These are phyloP conservation scores for Neonectria punicea DNA, from an alignment of 2,329 filamentous ascomycete species.

Conservation along the genomic window DNA sequence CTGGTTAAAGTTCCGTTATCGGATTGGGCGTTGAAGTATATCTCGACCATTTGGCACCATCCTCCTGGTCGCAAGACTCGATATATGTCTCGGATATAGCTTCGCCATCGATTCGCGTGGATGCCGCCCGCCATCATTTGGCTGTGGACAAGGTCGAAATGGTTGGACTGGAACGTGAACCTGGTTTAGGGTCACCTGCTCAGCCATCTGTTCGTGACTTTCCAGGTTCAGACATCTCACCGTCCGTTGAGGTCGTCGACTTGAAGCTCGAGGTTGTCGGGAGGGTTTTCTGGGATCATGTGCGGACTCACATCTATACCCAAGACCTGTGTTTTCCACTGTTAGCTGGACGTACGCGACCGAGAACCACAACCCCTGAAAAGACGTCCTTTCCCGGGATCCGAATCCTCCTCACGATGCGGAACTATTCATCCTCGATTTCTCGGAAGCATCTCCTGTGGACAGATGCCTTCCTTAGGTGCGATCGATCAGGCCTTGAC, in stretches of 20 bases:
- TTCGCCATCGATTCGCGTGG: constrained; percentile 75
- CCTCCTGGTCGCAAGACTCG: constrained; percentile 78
- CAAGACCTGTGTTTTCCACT: constrained; percentile 65
- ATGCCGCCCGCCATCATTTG: constrained; percentile 78
- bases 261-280: constrained; percentile 76
- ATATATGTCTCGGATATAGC: constrained; percentile 81
- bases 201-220: constrained; percentile 10
- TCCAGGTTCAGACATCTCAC: constrained; percentile 48
- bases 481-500: not conserved
- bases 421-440: not conserved
- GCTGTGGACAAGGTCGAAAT: constrained; percentile 88
- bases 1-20: constrained; percentile 82
- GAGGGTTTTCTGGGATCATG: constrained; percentile 71
- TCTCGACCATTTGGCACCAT: constrained; percentile 90
- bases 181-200: constrained; percentile 44
- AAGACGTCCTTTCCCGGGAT: not conserved
- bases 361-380: not conserved
- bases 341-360: constrained; percentile 4
- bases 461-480: not conserved
- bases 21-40: constrained; percentile 87
- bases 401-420: not conserved
- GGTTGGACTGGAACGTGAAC: constrained; percentile 74
- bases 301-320: constrained; percentile 78
- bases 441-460: not conserved
- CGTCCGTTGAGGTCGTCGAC: constrained; percentile 77